phyloP scores from a whole-genome alignment of 441 rosid species.

The Brassica balearica region DNA sequence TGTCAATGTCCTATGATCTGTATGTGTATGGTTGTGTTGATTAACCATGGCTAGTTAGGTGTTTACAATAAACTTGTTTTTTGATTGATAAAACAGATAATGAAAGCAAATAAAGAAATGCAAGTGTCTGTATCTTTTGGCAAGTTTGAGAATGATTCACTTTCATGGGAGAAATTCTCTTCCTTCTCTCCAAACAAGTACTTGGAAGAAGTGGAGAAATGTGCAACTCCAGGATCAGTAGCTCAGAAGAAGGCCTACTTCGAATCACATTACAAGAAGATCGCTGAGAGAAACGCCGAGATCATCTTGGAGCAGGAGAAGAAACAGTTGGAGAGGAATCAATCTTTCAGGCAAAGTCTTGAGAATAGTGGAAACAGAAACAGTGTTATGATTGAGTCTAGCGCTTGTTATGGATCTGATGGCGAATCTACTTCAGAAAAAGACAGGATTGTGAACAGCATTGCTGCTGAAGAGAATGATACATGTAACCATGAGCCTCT shows the following conservation, averaged over 20 bases:
- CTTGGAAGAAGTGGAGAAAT: conserved; percentile 91
- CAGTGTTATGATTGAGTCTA: conserved; percentile 21
- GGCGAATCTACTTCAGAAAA: conserved; percentile 44
- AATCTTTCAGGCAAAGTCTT: conserved; percentile 38
- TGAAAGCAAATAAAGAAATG: conserved; percentile 55
- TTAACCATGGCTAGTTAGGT: conserved; percentile 25
- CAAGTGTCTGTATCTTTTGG: conserved; percentile 89
- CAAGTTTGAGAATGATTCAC: conserved; percentile 82
- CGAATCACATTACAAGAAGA: conserved; percentile 90
- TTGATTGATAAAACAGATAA: conserved; percentile 47
- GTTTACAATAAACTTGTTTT: conserved; percentile 41
- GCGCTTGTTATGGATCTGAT: conserved; percentile 11
- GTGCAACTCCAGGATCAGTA: conserved; percentile 95
- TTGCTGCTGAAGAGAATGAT: conserved; percentile 11
- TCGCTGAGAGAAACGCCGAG: conserved; percentile 81
- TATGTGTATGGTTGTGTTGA: conserved; percentile 34
- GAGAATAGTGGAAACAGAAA: conserved; percentile 42
- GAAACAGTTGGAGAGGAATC: conserved; percentile 53
- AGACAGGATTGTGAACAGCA: conserved; percentile 38
- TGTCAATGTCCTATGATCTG: conserved; percentile 26
- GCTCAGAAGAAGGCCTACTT: conserved; percentile 91
- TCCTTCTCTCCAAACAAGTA: conserved; percentile 92
- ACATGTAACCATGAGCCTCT: conserved; percentile 3
- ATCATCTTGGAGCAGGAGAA: conserved; percentile 62
- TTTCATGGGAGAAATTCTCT: conserved; percentile 93